Evolutionary conservation across 1,284 basidiomycete genomes (phyloP), one percentile per base, ranked within the genome.

Genomic region (Lentinula novae-zelandiae): DNA sequence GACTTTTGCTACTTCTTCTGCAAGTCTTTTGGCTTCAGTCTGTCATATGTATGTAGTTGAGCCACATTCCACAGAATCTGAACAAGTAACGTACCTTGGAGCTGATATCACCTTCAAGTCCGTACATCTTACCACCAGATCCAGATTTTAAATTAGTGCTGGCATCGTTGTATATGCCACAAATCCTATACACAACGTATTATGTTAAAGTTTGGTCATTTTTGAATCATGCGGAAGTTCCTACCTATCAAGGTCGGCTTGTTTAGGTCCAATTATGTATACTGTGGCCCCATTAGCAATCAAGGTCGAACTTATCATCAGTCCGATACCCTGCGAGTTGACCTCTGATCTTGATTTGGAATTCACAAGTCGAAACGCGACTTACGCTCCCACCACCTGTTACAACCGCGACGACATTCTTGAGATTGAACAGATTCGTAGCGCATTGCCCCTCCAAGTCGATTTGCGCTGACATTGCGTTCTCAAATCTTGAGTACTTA

Each of bases 221-320:
- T 22, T 27, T 9, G 53, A 44, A 34, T 22, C 3, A 31, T 33
- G 20, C 31, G 20, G 20, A 27, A 0, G 15, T 33, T 7, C 9
- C n/a, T 33, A 74, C 74, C 67, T 67, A 52, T 82, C 78, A 5
- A 83, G 69, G n/a, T 77, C 76, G 12, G 65, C 71, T 63, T 81
- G 78, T 12, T 72, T 73, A 0, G 74, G 78, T 0, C 80, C 80
- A 40, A 81, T 75, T 58, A 81, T 79, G 57, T 79, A 82, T 0
- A 82, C 80, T 0, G 72, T 78, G 0, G 80, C 80, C 5, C 80
- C 80, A 58, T 83, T 83, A 1, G 78, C 75, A n/a, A 80, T 66
- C 5, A 82, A 67, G 1, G 79, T 77, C 4, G 75, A 74, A 53
- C 71, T 74, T 34, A 81, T 79, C 76, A 82, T 81, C 31, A 80